Base-by-base conservation (phyloP, 2,329 filamentous ascomycete genomes). In the Diaporthe velutina region DNA sequence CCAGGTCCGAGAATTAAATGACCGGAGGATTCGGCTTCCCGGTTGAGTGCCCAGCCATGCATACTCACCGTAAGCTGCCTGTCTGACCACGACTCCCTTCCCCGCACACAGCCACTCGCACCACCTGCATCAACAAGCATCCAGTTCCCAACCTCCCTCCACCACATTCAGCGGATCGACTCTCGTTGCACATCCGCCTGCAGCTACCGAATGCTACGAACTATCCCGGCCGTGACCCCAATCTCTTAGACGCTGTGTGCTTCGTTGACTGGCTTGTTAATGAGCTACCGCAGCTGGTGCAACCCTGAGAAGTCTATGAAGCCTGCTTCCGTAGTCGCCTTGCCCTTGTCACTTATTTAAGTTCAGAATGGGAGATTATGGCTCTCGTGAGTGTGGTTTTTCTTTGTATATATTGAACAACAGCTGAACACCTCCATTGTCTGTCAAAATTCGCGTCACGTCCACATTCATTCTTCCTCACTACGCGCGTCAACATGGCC, bases 311-410 rank as follows among this genome's bases (percentile, higher is more conserved):
- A 42, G 25, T 35, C 19, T 33, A 61, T 40, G 35, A 42, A 9
- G 45, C 57, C 35, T 54, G 33, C 38, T n/a, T 61, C 19, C 12
- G 33, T n/a, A 22, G 30, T 71, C 38, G 30, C 15, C 30, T 52
- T 19, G 1, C 25, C 48, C 35, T 5, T 40, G 48, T 40, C 17
- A 13, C n/a, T 68, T 28, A 12, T 40, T 64, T 33, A 55, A 28
- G 25, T 33, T 66, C 12, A 55, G 55, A 9, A 72, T 72, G 70
- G 70, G 57, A 22, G 57, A 72, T 40, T 72, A 64, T 40, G 48
- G 70, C 45, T 52, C 19, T n/a, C n/a, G 70, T 72, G 35, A 72
- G 70, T 72, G 12, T 7, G 5, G 12, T 15, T 22, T 57, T 19
- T 12, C 7, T 28, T 40, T 50, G 12, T 8, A 8, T 38, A 3